phyloP scores from a whole-genome alignment of 2,329 filamentous ascomycete genomes.

The Coniochaeta sp. region DNA sequence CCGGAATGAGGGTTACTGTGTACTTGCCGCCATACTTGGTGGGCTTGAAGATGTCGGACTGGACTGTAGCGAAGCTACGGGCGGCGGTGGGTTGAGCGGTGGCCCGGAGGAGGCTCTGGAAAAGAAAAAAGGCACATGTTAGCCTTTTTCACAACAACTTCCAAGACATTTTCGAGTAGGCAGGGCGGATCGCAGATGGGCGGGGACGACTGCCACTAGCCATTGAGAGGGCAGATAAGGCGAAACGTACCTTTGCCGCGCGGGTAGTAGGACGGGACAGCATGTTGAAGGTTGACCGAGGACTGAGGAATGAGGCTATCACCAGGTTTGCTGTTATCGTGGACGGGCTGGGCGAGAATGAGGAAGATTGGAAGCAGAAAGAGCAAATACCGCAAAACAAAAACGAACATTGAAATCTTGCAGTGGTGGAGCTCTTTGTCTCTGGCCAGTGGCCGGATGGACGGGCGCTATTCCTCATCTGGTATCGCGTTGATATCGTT shows the following conservation, averaged over 20 bases:
- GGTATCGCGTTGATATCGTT: neutral
- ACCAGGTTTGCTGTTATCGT: neutral
- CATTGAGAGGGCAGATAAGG: conserved; percentile 8
- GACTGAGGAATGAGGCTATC: neutral
- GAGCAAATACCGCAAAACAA: conserved; percentile 5
- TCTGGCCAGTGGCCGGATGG: neutral
- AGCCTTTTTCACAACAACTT: neutral
- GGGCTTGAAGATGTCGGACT: conserved; percentile 97
- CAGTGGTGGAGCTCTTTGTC: conserved; percentile 3
- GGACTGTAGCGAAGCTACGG: conserved; percentile 69
- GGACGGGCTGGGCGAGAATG: neutral
- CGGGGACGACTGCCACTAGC: conserved; percentile 9
- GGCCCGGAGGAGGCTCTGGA: conserved; percentile 46
- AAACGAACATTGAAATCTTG: conserved; percentile 1
- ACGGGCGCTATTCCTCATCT: neutral
- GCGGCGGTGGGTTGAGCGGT: conserved; percentile 37
- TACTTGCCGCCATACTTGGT: conserved; percentile 99
- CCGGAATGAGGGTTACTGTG: conserved; percentile 96
- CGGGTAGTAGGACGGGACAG: conserved; percentile 50
- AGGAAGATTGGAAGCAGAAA: neutral
- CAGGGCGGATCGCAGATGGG: neutral
- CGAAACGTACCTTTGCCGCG: conserved; percentile 47
- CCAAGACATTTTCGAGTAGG: neutral
- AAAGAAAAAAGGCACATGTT: conserved; percentile 13
- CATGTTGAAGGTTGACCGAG: conserved; percentile 34